Evolutionary conservation across 371 early-diverging fungal species (phyloP).

Genomic region (Apophysomyces elegans): DNA sequence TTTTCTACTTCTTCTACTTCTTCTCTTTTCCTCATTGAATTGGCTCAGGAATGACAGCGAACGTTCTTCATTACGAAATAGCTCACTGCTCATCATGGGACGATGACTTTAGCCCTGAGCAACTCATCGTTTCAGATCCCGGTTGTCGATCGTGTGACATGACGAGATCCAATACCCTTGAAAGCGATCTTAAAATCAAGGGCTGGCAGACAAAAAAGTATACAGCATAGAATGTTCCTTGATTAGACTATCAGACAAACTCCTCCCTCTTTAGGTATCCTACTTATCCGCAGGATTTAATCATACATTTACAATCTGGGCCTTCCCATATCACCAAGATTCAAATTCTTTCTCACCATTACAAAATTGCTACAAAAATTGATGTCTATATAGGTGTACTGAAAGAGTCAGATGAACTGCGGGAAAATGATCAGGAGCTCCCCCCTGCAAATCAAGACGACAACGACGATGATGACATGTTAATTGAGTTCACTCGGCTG

Average conservation of each 20-base stretch:
- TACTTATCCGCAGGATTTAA: constrained; percentile 72
- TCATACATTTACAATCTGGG: constrained; percentile 64
- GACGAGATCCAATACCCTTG: constrained; percentile 6
- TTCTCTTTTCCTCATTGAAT: background rate
- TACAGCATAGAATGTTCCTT: background rate
- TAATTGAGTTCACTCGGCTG: constrained; percentile 44
- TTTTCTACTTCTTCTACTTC: background rate
- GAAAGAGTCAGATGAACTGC: constrained; percentile 29
- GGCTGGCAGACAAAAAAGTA: constrained; percentile 58
- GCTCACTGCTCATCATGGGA: constrained; percentile 47
- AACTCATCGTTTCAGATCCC: constrained; percentile 38
- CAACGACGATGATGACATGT: constrained; percentile 32
- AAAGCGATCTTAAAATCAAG: constrained; percentile 31
- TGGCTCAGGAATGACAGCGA: constrained; percentile 20
- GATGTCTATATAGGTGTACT: constrained; percentile 67
- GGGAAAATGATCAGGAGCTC: background rate
- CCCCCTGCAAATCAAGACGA: constrained; percentile 1
- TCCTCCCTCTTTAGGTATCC: constrained; percentile 59
- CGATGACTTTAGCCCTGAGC: constrained; percentile 43
- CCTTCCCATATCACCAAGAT: constrained; percentile 70
- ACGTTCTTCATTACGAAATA: constrained; percentile 27
- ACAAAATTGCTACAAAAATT: constrained; percentile 77
- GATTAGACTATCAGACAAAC: background rate
- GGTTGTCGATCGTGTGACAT: constrained; percentile 23
- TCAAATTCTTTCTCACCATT: constrained; percentile 80